These are phyloP conservation scores for Austroboletus niveus DNA, from an alignment of 1,284 basidiomycete species.

Conservation along the genomic window DNA sequence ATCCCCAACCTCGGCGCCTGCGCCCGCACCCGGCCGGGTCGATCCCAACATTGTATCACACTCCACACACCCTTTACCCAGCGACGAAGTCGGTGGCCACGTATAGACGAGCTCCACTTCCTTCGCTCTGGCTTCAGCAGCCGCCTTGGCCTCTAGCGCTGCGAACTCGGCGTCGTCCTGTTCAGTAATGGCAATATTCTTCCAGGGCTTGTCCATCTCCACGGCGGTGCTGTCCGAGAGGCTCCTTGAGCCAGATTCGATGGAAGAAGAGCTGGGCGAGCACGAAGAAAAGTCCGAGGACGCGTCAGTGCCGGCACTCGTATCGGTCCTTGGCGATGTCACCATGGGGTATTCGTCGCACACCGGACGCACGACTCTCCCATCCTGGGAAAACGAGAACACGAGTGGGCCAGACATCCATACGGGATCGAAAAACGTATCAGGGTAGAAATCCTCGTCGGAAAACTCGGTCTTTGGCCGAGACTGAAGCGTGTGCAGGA, in stretches of 20 bases:
- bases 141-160: neutral
- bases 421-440: slow-evolving; percentile 22
- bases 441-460: slow-evolving; percentile 16
- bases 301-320: neutral
- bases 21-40: neutral
- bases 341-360: no score
- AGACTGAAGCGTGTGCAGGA: no score
- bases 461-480: no score
- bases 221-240: neutral
- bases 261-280: neutral
- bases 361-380: slow-evolving; percentile 5
- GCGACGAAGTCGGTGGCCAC: slow-evolving; percentile 23
- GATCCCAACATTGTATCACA: slow-evolving; percentile 1
- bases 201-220: slow-evolving; percentile 24
- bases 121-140: slow-evolving; percentile 5
- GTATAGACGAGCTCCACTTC: slow-evolving; percentile 10
- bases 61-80: neutral
- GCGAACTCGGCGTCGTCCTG: slow-evolving; percentile 24
- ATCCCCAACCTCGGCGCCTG: no score
- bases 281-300: neutral
- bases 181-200: slow-evolving; percentile 29
- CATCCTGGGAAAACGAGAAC: slow-evolving; percentile 13
- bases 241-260: neutral
- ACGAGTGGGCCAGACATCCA: slow-evolving; percentile 22
- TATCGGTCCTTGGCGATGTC: no score